Base-by-base conservation (phyloP, 495 filamentous ascomycete species). In the Lasiosphaeria hispida region DNA sequence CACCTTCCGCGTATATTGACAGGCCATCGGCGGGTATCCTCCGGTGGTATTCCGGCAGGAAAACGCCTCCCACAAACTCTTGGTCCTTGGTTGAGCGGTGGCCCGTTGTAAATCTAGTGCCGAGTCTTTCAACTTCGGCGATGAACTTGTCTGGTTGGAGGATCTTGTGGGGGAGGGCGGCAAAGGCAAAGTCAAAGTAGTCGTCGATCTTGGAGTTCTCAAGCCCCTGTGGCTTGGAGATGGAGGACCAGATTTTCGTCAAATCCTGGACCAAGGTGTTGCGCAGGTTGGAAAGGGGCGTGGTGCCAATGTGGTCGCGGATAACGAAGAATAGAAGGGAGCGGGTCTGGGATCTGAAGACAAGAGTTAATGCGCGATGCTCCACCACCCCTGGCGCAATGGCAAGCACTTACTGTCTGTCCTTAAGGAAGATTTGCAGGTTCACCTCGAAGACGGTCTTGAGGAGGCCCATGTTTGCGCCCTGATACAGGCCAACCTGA, bases 401-500 rank as follows among this genome's bases (percentile, higher is more conserved):
- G 10, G 8, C 35, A 43, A 36, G 47, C 30, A 79, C 85, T 60
- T 80, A 96, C 90, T 89, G 90, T 62, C 82, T 89, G 66, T 96
- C 91, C 75, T 96, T 98, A 47, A 97, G 71, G 69, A 98, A 98
- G 18, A 98, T 76, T 73, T 97, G 94, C 65, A 98, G 68, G 70
- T 98, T 97, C 66, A 98, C 94, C 75, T 98, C 94, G 66, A 98
- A 98, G 6, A 98, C 94, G 10, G 95, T 97, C 78, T 98, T 98
- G 58, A 98, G 72, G 59, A 98, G 70, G 2, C 94, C 94, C 94
- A 98, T 98, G 72, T 98, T 98, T 57, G 94, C 94, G 51, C 94
- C 94, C 74, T 98, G 94, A 67, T 98, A 98, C 67, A 98, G 73
- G 17, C 94, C 94, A 48, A 98, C 94, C 73, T 98, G 94, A 72